Percentiles rank a stretch among this genome's conserved stretches.
Evolutionary conservation across 2,329 filamentous ascomycete genomes (phyloP).

Genomic region (Camillea tinctor): DNA sequence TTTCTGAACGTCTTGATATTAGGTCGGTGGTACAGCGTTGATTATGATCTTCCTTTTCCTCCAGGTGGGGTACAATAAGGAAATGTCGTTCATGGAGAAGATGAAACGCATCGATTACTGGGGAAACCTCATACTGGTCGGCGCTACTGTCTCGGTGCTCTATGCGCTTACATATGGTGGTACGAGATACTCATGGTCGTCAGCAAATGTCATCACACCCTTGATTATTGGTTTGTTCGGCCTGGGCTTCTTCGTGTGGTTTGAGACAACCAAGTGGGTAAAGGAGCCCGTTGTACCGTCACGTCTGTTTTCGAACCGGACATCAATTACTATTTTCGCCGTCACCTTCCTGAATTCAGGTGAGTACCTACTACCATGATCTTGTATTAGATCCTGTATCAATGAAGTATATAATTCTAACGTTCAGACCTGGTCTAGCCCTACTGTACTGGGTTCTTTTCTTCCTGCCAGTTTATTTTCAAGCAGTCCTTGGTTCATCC

Average conservation of each 20-base stretch:
- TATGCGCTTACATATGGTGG: neutral
- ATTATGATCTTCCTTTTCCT: constrained; percentile 13
- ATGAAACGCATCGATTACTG: neutral
- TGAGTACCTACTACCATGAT: too few species aligned
- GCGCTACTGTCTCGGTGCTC: neutral
- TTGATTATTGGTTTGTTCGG: constrained; percentile 12
- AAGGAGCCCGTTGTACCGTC: constrained; percentile 39
- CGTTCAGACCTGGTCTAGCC: constrained; percentile 7
- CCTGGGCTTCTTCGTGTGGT: constrained; percentile 7
- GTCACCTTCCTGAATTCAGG: constrained; percentile 36
- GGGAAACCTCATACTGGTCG: neutral
- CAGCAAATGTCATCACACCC: neutral
- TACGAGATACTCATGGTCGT: constrained; percentile 3
- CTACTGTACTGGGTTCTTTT: constrained; percentile 35
- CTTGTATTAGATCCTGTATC: too few species aligned
- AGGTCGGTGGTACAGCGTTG: constrained; percentile 5
- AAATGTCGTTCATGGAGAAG: neutral
- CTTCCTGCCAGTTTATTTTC: constrained; percentile 45
- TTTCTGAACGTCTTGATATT: too few species aligned
- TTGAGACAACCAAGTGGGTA: constrained; percentile 1
- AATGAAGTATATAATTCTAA: too few species aligned
- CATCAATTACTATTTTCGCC: constrained; percentile 29
- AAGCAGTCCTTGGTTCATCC: constrained; percentile 30
- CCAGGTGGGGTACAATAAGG: constrained; percentile 21
- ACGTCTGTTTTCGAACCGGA: constrained; percentile 43